A percentile compares a stretch with the other conserved stretches of the same genome.
Conservation (phyloP, 805 yeast species). For the Saturnispora silvae region DNA sequence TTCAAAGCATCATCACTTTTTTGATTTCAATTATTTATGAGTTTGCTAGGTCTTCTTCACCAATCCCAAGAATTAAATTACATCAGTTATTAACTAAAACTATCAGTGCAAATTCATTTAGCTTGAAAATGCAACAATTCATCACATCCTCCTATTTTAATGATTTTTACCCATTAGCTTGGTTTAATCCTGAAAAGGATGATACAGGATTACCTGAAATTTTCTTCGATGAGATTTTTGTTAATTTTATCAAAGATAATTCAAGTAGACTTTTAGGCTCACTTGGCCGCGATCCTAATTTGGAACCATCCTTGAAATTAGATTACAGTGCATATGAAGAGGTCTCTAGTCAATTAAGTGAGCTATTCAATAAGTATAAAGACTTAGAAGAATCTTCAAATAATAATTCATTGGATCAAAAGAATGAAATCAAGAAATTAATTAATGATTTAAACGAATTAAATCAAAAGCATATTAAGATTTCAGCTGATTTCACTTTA, state of each 20-base stretch:
- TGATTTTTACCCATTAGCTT: slow-evolving; percentile 41
- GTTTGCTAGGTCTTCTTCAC: slow-evolving; percentile 53
- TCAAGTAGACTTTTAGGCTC: slow-evolving; percentile 57
- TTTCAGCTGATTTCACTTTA: slow-evolving; percentile 25
- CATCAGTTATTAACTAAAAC: slow-evolving; percentile 53
- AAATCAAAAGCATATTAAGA: slow-evolving; percentile 17
- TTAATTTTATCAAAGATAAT: slow-evolving; percentile 58
- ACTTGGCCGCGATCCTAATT: slow-evolving; percentile 59
- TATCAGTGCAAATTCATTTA: slow-evolving; percentile 74
- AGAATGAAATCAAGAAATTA: slow-evolving; percentile 16
- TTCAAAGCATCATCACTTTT: slow-evolving; percentile 60
- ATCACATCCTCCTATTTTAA: slow-evolving; percentile 47
- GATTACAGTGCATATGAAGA: slow-evolving; percentile 51
- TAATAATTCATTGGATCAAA: slow-evolving; percentile 13
- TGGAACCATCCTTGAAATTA: slow-evolving; percentile 58
- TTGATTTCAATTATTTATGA: slow-evolving; percentile 74
- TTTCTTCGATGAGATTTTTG: slow-evolving; percentile 56
- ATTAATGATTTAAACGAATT: slow-evolving; percentile 26
- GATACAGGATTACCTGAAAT: slow-evolving; percentile 83
- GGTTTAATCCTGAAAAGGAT: slow-evolving; percentile 47
- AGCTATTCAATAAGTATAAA: slow-evolving; percentile 13
- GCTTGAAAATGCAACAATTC: slow-evolving; percentile 62
- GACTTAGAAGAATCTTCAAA: slow-evolving; percentile 15
- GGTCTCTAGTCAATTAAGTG: slow-evolving; percentile 27
- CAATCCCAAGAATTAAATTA: slow-evolving; percentile 48